A percentile compares a stretch with the other conserved stretches of the same genome.
These are phyloP conservation scores for Clathrospora elynae DNA, from an alignment of 2,329 filamentous ascomycete species.

Conservation along the genomic window DNA sequence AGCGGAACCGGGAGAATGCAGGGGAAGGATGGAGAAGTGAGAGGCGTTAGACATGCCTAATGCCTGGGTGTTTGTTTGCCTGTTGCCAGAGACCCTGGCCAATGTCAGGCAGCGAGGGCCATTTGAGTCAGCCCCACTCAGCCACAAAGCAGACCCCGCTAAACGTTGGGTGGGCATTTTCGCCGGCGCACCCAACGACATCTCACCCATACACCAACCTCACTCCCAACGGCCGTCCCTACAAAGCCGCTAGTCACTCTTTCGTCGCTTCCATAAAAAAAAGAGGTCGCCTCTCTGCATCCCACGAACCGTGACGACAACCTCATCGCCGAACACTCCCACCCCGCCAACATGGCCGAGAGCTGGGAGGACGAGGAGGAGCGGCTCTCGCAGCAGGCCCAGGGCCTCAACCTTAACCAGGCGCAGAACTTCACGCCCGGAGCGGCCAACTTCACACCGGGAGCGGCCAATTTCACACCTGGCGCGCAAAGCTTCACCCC, in stretches of 20 bases:
- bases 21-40: background rate
- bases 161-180: slow-evolving; percentile 27
- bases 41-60: slow-evolving; percentile 3
- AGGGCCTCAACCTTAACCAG: slow-evolving; percentile 43
- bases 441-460: slow-evolving; percentile 62
- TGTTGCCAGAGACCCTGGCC: slow-evolving; percentile 24
- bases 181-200: slow-evolving; percentile 18
- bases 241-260: slow-evolving; percentile 13
- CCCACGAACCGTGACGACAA: background rate
- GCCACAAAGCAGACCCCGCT: slow-evolving; percentile 26
- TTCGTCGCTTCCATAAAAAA: slow-evolving; percentile 5
- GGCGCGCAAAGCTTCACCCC: slow-evolving; percentile 73
- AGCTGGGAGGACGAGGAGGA: slow-evolving; percentile 94
- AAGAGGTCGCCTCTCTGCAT: background rate
- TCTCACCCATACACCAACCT: slow-evolving; percentile 9
- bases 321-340: slow-evolving; percentile 7
- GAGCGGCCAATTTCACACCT: slow-evolving; percentile 73
- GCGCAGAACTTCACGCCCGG: slow-evolving; percentile 21
- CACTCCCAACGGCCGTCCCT: slow-evolving; percentile 10
- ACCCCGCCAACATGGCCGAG: slow-evolving; percentile 70
- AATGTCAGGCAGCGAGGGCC: slow-evolving; percentile 31
- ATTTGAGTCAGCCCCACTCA: slow-evolving; percentile 24
- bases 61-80: slow-evolving; percentile 18
- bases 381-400: slow-evolving; percentile 71
- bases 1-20: background rate